These are phyloP conservation scores for Annulohypoxylon bovei DNA, from an alignment of 495 filamentous ascomycete species.

Conservation along the genomic window DNA sequence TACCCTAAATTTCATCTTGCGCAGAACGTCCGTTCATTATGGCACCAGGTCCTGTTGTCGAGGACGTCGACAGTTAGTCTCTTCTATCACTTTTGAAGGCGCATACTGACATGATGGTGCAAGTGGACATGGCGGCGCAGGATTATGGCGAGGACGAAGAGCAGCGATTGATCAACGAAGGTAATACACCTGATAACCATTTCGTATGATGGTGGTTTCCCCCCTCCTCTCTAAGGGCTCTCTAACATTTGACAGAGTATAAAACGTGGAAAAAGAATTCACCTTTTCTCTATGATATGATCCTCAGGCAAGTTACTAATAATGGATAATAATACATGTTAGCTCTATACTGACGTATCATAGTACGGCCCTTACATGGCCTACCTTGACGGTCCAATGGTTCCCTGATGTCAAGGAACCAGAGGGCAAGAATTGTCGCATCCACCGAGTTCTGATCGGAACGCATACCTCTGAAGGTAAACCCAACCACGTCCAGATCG, in stretches of 20 bases:
- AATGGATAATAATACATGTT: not conserved
- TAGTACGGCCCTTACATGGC: conserved; percentile 95
- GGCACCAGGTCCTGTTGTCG: conserved; percentile 59
- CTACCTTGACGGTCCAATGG: conserved; percentile 97
- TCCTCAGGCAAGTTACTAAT: conserved; percentile 68
- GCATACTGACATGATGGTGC: conserved; percentile 27
- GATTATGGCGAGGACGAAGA: conserved; percentile 76
- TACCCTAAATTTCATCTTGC: not conserved
- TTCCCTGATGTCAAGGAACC: conserved; percentile 91
- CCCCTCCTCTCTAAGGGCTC: no score
- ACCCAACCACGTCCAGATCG: conserved; percentile 94
- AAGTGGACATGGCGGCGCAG: conserved; percentile 65
- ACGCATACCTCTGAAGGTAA: conserved; percentile 91
- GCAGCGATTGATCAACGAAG: conserved; percentile 93
- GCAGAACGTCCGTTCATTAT: conserved; percentile 39
- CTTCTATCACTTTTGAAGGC: not conserved
- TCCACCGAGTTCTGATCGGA: conserved; percentile 89
- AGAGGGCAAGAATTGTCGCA: conserved; percentile 85
- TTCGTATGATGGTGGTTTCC: not conserved
- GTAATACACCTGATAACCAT: conserved; percentile 51
- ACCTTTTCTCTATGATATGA: conserved; percentile 97
- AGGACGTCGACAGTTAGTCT: conserved; percentile 62
- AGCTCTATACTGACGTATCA: conserved; percentile 3
- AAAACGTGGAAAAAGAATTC: conserved; percentile 99
- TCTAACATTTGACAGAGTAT: conserved; percentile 73